Base-by-base conservation (phyloP, 495 filamentous ascomycete species). In the Annulohypoxylon moriforme region DNA sequence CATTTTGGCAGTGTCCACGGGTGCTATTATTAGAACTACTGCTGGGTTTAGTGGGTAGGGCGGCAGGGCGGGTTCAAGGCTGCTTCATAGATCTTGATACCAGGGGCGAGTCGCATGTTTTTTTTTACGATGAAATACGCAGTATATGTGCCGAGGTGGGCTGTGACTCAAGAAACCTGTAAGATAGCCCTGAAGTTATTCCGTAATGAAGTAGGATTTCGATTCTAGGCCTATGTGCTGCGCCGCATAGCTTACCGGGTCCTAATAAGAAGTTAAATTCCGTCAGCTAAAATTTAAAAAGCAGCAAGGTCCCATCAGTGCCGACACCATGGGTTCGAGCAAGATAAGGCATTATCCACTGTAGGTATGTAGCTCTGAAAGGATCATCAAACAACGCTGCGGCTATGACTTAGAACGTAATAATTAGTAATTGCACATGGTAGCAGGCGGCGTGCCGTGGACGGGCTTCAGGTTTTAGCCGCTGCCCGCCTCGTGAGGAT, bases 11-110 rank as follows among this genome's bases (percentile, higher is more conserved):
- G 5, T 22, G 7, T 10, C 10, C 10, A 33, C 10, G 11, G 13
- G 31, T 18, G 22, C 55, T 67, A 67, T 67, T 59, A 60, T 53
- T 67, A 67, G 64, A 67, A 50, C 14, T 27, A 14, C 47, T 10
- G 4, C 22, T 38, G 34, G 34, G 2, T 38, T 38, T 38, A 13
- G 34, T 38, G 34, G 34, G 31, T 10, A 33, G 31, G 31, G 6
- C 31, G 6, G 31, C 31, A 33, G 31, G 31, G 3, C 34, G 13
- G 13, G 34, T 38, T 38, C 34, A 38, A 0, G 10, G 13, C 34
- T 13, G 34, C 9, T 42, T 42, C 13, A 42, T 16, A 38, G 13
- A 38, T 38, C 9, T 38, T 38, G 34, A 38, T 14, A 42, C 38
- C 16, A 42, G 38, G 38, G 38, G 16, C 16, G 16, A 16, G n/a